Percentiles rank a stretch among this genome's conserved stretches.
Conservation (phyloP, 2,329 filamentous ascomycete species). For the Exophiala mesophila region DNA sequence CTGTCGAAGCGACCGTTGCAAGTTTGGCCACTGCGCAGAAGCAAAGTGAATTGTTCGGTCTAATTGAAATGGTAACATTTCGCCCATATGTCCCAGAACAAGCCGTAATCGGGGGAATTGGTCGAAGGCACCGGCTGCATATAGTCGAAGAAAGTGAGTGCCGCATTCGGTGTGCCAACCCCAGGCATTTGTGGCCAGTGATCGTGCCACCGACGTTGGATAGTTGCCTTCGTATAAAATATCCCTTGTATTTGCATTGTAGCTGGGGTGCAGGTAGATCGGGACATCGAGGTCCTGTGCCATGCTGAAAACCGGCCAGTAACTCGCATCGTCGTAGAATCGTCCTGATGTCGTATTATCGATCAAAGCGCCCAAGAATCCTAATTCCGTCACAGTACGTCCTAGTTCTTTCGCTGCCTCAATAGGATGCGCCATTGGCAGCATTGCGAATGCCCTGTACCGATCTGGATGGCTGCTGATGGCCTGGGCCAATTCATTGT, state of each 20-base stretch:
- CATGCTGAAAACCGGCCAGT: slow-evolving; percentile 38
- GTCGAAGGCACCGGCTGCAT: slow-evolving; percentile 27
- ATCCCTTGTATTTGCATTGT: slow-evolving; percentile 34
- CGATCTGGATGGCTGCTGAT: slow-evolving; percentile 29
- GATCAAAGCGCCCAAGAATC: slow-evolving; percentile 45
- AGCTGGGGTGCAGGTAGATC: slow-evolving; percentile 48
- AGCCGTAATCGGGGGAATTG: slow-evolving; percentile 41
- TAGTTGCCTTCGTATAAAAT: slow-evolving; percentile 39
- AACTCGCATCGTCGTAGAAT: slow-evolving; percentile 41
- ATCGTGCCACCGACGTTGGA: neutral
- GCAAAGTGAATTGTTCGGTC: slow-evolving; percentile 34
- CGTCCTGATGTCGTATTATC: slow-evolving; percentile 33
- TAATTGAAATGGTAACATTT: slow-evolving; percentile 51
- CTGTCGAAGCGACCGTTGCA: slow-evolving; percentile 21
- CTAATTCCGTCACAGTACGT: slow-evolving; percentile 37
- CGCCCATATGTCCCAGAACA: slow-evolving; percentile 49
- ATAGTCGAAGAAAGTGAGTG: slow-evolving; percentile 39
- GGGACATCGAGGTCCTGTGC: slow-evolving; percentile 44
- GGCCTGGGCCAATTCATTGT: neutral
- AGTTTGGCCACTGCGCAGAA: slow-evolving; percentile 4
- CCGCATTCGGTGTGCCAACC: slow-evolving; percentile 35
- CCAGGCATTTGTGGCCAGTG: slow-evolving; percentile 20
- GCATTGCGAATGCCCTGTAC: slow-evolving; percentile 38
- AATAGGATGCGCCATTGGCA: slow-evolving; percentile 36
- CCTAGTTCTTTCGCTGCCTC: slow-evolving; percentile 32